A percentile compares a stretch with the other conserved stretches of the same genome.
Evolutionary conservation across 2,329 filamentous ascomycete genomes (phyloP).

Genomic region (Aspergillus unguis): DNA sequence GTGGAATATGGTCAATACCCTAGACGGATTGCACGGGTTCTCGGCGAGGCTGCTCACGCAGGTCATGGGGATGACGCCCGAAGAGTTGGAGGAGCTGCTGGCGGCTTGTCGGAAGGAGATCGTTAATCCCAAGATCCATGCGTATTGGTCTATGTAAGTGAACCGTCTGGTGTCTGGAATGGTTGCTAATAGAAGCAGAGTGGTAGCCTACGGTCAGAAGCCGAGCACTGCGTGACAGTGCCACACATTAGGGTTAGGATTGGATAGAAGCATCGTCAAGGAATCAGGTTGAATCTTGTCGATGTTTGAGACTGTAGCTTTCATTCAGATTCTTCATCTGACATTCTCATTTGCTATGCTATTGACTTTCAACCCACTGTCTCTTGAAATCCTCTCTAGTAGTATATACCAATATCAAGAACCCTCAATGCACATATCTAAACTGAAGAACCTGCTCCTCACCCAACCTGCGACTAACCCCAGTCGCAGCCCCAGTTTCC

Average conservation of each 20-base stretch:
- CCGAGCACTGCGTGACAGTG: neutral
- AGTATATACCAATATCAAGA: too few species aligned
- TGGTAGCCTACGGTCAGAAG: conserved; percentile 5
- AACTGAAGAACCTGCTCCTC: conserved; percentile 2
- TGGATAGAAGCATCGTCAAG: too few species aligned
- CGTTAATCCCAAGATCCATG: neutral
- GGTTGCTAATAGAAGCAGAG: neutral
- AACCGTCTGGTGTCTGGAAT: neutral
- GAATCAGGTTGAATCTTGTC: too few species aligned
- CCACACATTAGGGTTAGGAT: too few species aligned
- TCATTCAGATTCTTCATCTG: too few species aligned
- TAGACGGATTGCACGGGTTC: conserved; percentile 4
- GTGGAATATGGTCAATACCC: conserved; percentile 9
- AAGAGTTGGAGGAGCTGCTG: neutral
- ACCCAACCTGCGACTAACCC: conserved; percentile 1
- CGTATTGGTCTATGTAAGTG: conserved; percentile 8
- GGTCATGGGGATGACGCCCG: conserved; percentile 4
- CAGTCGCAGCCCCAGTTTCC: neutral
- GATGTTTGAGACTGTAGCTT: too few species aligned
- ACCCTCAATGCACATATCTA: conserved; percentile 8
- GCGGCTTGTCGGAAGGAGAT: conserved; percentile 2
- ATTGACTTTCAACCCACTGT: too few species aligned
- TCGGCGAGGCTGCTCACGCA: neutral
- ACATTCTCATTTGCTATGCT: too few species aligned
- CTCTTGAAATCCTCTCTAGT: too few species aligned